Evolutionary conservation across 2,329 filamentous ascomycete genomes (phyloP), one percentile per base, ranked within the genome.

Genomic region (Xylaria polymorpha): DNA sequence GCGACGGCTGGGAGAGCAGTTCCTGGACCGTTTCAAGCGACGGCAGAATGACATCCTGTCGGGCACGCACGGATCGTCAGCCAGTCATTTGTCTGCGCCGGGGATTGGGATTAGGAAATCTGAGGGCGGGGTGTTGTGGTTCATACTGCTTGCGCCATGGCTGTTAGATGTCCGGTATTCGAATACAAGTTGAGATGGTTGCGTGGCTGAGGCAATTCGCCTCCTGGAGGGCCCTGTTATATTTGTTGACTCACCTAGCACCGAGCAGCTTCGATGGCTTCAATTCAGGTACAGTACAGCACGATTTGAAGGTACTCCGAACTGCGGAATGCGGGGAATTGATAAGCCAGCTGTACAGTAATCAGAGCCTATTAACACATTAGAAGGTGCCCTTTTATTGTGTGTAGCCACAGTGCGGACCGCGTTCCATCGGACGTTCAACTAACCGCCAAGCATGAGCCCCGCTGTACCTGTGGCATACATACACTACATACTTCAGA

Each of bases 21-120:
- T 81, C 79, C 68, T 79, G 80, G 63, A 86, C 82, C 65, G 81
- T 83, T 68, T 85, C 81, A 69, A 86, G 79, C 56, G 83, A 82
- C 71, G 84, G 84, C 50, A 83, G 76, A 69, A 85, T 78, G 71
- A 78, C 78, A 76, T 78, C 80, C 81, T 84, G 43, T 68, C 60
- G 50, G 58, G 39, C 18, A 55, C 25, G 48, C n/a, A 18, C n/a
- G 55, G 20, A 56, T 44, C 18, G 61, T 67, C 43, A 67, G 64
- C 59, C 20, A 66, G 25, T 7, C 9, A 53, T 39, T 25, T 58
- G 20, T 43, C 37, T 43, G 37, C 32, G 51, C n/a, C 51, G 51
- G 51, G 7, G 15, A 53, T 32, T 32, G 50, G 50, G 35, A 44
- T 29, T 43, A n/a, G 35, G 32, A 10, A 20, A 50, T 56, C 46